Conservation (phyloP, 352 stramenopile genomes). For the Nothophytophthora sp. region DNA sequence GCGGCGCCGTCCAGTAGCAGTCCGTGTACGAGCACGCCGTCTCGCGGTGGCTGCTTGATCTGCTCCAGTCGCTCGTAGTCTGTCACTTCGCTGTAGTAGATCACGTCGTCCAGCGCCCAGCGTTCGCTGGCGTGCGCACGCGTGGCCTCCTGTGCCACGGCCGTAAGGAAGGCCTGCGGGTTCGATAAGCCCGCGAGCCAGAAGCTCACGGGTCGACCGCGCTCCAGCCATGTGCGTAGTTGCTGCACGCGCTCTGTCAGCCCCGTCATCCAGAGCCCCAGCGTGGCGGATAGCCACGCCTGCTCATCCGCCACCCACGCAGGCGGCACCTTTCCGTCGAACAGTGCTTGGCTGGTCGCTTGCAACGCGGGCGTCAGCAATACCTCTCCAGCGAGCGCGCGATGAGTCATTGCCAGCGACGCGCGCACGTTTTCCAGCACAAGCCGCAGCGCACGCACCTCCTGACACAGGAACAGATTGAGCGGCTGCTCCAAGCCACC, state of each 20-base stretch:
- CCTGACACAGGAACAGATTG: slow-evolving; percentile 80
- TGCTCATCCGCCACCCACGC: slow-evolving; percentile 69
- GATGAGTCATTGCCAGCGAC: slow-evolving; percentile 55
- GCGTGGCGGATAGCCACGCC: slow-evolving; percentile 65
- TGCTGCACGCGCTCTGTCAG: slow-evolving; percentile 61
- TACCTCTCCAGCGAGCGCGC: slow-evolving; percentile 64
- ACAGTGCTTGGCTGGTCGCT: slow-evolving; percentile 63
- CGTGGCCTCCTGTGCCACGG: slow-evolving; percentile 74
- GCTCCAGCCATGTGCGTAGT: slow-evolving; percentile 63
- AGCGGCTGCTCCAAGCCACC: slow-evolving; percentile 71
- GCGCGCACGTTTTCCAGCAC: slow-evolving; percentile 55
- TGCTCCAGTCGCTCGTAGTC: slow-evolving; percentile 81
- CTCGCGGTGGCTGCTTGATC: slow-evolving; percentile 70
- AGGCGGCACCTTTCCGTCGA: slow-evolving; percentile 67
- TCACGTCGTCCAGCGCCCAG: slow-evolving; percentile 79
- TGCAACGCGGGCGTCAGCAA: slow-evolving; percentile 51
- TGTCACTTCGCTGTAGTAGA: slow-evolving; percentile 82
- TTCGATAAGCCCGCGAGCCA: slow-evolving; percentile 82
- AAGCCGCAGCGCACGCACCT: slow-evolving; percentile 63
- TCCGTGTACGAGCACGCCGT: slow-evolving; percentile 78
- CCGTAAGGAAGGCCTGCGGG: slow-evolving; percentile 77
- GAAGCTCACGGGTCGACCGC: slow-evolving; percentile 62
- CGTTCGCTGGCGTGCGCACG: slow-evolving; percentile 67
- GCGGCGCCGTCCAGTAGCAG: slow-evolving; percentile 72
- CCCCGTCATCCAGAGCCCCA: slow-evolving; percentile 72